These are phyloP conservation scores for Sequoia sempervirens DNA, from an alignment of 75 land plant species.

Conservation along the genomic window DNA sequence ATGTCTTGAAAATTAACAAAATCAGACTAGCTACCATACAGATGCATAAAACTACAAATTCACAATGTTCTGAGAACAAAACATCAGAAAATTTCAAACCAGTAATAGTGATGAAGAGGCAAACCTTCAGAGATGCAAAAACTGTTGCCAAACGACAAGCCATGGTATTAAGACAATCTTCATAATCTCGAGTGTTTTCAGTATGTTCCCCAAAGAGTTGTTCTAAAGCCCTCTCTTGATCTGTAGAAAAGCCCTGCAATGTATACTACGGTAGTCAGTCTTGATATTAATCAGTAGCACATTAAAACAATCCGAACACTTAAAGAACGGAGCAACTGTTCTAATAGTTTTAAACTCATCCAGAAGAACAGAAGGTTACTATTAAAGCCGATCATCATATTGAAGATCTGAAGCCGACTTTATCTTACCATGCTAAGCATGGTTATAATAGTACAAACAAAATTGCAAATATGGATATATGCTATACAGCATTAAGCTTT, in stretches of 20 bases:
- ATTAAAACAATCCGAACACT: background rate
- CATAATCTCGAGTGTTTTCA: constrained; percentile 55
- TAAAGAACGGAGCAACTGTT: background rate
- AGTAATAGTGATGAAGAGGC: background rate
- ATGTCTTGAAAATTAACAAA: background rate
- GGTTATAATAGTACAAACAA: background rate
- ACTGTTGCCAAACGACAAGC: constrained; percentile 88
- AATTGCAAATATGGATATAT: background rate
- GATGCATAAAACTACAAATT: background rate
- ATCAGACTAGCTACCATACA: background rate
- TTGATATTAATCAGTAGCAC: background rate
- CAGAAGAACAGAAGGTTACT: background rate
- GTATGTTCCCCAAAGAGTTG: constrained; percentile 78
- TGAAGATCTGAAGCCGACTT: background rate
- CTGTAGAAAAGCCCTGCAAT: constrained; percentile 80
- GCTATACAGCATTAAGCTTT: background rate
- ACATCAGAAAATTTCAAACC: background rate
- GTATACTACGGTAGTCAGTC: background rate
- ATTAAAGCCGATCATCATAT: background rate
- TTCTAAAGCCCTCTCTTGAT: constrained; percentile 75
- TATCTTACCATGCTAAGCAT: background rate
- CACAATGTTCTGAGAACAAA: background rate
- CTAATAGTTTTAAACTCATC: background rate
- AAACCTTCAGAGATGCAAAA: constrained; percentile 91
- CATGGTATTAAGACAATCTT: constrained; percentile 65